Base-by-base conservation (phyloP, 768 basidiomycete species). In the Russula brevipes region DNA sequence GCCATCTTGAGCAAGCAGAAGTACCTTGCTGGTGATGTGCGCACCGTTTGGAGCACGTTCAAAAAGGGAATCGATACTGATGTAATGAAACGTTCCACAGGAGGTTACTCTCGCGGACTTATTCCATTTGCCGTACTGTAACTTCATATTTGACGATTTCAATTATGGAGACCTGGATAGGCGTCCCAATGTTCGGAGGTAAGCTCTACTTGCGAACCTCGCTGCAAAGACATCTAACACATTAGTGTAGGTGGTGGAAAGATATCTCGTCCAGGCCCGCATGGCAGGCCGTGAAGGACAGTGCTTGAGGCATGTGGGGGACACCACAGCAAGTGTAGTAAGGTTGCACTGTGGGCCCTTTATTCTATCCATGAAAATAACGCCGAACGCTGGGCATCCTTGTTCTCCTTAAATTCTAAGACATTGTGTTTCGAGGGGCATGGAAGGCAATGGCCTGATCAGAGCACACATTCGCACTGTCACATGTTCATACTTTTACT, bases 21-120 rank as follows among this genome's bases (percentile, higher is more conserved):
- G 44, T 65, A 65, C 49, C 60, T 65, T 33, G 54, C 60, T 10
- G 64, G 64, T 52, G 12, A 65, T 17, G 60, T 65, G 24, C 47
- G 63, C 42, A 3, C 7, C 35, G 7, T 19, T 6, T 14, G 12
- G 1, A 39, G 38, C 12, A 39, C 2, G 3, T 12, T 12, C 38
- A 8, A 2, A 30, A 36, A 30, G 10, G 14, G 31, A 24, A 1
- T n/a, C 17, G 9, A 33, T 62, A 31, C 11, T 51, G 47, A 64
- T 52, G 41, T 14, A 16, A n/a, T 9, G 35, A 33, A 11, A 9
- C n/a, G 16, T 19, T 14, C 2, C 31, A 9, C 50, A 64, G 63
- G 47, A 35, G 19, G 3, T 62, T 36, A 65, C 64, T 14, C 42
- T 62, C 49, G 64, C 55, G 4, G 64, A 65, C 53, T 35, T 65